Base-by-base conservation (phyloP, 176 grass and related monocot species). In the Oryza glaberrima region DNA sequence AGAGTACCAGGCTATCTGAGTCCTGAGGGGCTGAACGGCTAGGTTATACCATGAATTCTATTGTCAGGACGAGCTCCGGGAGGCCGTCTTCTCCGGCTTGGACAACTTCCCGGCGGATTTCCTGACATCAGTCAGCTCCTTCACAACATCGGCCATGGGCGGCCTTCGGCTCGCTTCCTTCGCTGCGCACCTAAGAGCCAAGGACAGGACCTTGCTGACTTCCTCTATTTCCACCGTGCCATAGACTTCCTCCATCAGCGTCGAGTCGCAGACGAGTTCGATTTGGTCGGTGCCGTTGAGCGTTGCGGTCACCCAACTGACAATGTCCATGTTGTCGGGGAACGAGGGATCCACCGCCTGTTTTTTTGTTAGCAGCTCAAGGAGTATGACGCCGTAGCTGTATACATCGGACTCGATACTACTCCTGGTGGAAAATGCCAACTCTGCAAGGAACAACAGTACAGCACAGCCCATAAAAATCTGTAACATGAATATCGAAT, bases 361-460 rank as follows among this genome's bases (percentile, higher is more conserved):
- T 75, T 77, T 93, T 69, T 87, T 90, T 23, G 94, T 96, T 12
- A 93, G 48, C 11, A 96, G 77, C 84, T 90, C 94, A 10, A 96
- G 94, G 3, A 96, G 52, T 25, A 96, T 87, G 0, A 96, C 82
- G 6, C 94, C 94, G 45, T 93, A 96, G 79, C 94, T 96, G 77
- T 94, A 94, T 41, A 94, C 89, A 43, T 94, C 88, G 0, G 89
- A 94, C 78, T 94, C 78, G 30, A 73, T 81, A 75, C 64, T 86
- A 56, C 36, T 89, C 17, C 69, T 93, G 19, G 84, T 91, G 45
- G 91, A 86, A 64, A 89, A 96, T 82, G 94, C 94, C 32, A 86
- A 44, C 70, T 96, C 91, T 96, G 80, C 77, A 28, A 25, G 69
- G 65, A 51, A 70, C 23, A 6, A 13, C 14, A 41, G 65, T 43